phyloP scores from a whole-genome alignment of 2,329 filamentous ascomycete genomes.

The Colletotrichum sp. region DNA sequence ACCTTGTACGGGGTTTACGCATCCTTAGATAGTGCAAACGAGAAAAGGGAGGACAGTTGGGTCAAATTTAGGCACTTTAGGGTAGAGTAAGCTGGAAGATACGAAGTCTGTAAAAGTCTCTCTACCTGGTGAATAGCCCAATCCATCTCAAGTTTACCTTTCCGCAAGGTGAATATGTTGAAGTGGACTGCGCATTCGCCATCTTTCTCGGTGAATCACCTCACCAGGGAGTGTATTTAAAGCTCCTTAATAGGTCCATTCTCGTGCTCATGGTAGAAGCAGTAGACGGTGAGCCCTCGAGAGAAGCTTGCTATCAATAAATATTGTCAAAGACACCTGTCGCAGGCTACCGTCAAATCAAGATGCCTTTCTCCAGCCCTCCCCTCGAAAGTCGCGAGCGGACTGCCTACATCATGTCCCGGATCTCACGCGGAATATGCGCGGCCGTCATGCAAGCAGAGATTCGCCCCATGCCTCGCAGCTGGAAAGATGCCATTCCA shows the following conservation, averaged over 20 bases:
- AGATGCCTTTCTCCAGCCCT: not conserved
- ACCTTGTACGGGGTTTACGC: not conserved
- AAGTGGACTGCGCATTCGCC: fast-evolving
- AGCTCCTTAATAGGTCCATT: not conserved
- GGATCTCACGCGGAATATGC: not conserved
- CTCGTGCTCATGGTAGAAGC: fast-evolving
- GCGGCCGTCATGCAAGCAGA: not conserved
- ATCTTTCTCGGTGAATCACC: not conserved
- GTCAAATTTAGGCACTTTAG: not conserved
- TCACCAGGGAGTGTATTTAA: not conserved
- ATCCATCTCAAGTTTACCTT: not conserved
- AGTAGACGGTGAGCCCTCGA: not conserved
- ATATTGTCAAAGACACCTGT: fast-evolving
- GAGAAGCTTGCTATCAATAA: not conserved
- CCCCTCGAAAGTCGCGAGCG: not conserved
- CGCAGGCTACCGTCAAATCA: not conserved
- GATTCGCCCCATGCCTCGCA: not conserved
- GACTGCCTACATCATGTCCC: not conserved
- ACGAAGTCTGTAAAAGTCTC: no score
- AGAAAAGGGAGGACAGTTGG: not conserved
- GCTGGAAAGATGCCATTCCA: not conserved
- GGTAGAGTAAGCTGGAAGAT: not conserved
- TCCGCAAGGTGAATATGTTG: not conserved
- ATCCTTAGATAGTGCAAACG: no score
- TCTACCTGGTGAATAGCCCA: not conserved